Base-by-base conservation (phyloP, 163 green algal genomes). In the Scenedesmus sp. region DNA sequence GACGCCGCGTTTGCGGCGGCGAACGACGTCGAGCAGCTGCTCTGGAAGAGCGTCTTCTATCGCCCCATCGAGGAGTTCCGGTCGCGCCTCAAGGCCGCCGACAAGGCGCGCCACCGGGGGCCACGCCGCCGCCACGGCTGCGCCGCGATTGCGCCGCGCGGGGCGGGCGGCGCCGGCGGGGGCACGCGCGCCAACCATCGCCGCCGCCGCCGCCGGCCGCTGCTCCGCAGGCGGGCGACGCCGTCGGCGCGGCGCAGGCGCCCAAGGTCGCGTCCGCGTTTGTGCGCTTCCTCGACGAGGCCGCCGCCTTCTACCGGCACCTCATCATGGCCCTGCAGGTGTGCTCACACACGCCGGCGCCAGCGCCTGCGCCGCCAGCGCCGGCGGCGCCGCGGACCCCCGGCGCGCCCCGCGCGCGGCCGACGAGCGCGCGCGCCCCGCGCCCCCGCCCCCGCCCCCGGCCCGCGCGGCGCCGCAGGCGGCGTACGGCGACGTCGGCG, bases 1-100 rank as follows among this genome's bases (percentile, higher is more conserved):
- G 78, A 93, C 70, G 77, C 45, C 0, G 58, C 71, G 0, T 85
- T 85, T 83, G 34, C 83, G 29, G 47, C 62, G 13, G 53, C 57
- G 28, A 72, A 76, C 18, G 69, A 75, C 39, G 84, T 70, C 48
- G 89, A 92, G 75, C 63, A 73, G 24, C 29, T 54, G 24, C 60
- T 96, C 31, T 96, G 91, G 91, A 92, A 92, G 69, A 50, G 42
- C 2, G 85, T 89, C 0, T 92, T 91, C 57, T 94, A 96, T 71
- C 70, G 78, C 17, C 89, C 92, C 28, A 95, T 96, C 9, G 87
- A 93, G 77, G 88, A 96, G 84, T 95, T 96, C 74, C 74, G 92
- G 14, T 58, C 39, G 4, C 69, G 85, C 14, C 66, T 93, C 31
- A 78, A 70, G 33, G 53, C 65, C 28, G 74, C 74, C 24, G 74